Base-by-base conservation (phyloP, 768 basidiomycete genomes). In the Leccinum truebloodii region DNA sequence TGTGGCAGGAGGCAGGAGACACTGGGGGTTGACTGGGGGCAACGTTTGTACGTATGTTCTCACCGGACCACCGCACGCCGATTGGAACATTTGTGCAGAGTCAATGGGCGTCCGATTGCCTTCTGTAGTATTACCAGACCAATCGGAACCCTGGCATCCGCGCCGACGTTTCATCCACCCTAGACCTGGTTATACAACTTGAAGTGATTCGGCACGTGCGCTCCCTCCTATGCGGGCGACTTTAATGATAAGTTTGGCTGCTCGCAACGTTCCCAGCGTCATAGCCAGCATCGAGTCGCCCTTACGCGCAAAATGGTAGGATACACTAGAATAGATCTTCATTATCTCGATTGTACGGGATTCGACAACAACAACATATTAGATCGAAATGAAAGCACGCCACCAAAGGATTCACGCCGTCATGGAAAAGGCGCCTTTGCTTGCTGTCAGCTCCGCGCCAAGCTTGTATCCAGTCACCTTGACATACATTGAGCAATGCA, bases 381-480 rank as follows among this genome's bases (percentile, higher is more conserved):
- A 39, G 48, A 52, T 50, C 35, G 41, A 28, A 53, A 14, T 18
- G 16, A 62, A 56, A 34, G 44, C 12, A 46, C 41, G 14, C 16
- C 14, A 6, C 41, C 20, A 18, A 35, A 16, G 14, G 22, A 37
- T 54, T 69, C 57, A 65, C 60, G 68, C 74, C 49, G 75, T 69
- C 18, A 59, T 48, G 6, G 73, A 72, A 65, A 87, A 84, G 24
- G 78, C 73, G 51, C 81, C 82, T 73, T 87, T 90, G 69, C 82
- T 86, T 53, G 86, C 85, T 3, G 87, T 79, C 59, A 92, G 75
- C 73, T 92, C 90, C 16, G 89, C 88, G 8, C 90, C 90, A 52
- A 92, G 78, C 72, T 89, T 92, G 73, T 92, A 84, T 39, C 83
- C 83, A 57, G 78, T 72, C 18, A 84, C 82, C 49, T 50, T 50